These are phyloP conservation scores for Alternaria conjuncta DNA, from an alignment of 2,329 filamentous ascomycete genomes.

Conservation along the genomic window DNA sequence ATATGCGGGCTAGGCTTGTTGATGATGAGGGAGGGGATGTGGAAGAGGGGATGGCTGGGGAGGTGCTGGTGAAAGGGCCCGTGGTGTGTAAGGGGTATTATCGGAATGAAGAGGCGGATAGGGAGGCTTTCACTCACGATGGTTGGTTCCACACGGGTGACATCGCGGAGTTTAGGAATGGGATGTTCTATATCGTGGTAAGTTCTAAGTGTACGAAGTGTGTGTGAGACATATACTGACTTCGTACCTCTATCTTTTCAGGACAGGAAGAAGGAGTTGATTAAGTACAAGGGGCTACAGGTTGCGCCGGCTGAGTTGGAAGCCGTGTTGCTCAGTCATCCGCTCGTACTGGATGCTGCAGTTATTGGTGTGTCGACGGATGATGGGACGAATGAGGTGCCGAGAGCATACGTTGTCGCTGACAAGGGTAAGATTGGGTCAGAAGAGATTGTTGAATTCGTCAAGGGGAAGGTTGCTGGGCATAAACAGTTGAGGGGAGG, in stretches of 20 bases:
- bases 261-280: constrained; percentile 54
- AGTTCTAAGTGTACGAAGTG: background rate
- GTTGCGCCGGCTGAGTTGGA: constrained; percentile 59
- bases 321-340: constrained; percentile 52
- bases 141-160: constrained; percentile 51
- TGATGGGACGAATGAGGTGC: constrained; percentile 49
- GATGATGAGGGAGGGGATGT: constrained; percentile 45
- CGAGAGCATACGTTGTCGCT: constrained; percentile 54
- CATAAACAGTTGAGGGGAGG: constrained; percentile 49
- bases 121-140: constrained; percentile 37
- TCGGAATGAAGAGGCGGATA: constrained; percentile 41
- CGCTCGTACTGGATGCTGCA: constrained; percentile 52
- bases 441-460: constrained; percentile 40
- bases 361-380: constrained; percentile 53
- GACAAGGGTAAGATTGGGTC: constrained; percentile 36
- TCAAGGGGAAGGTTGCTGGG: constrained; percentile 40
- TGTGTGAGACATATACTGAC: background rate
- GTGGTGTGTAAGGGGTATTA: constrained; percentile 49
- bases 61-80: constrained; percentile 45
- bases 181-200: constrained; percentile 50
- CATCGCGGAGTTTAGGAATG: constrained; percentile 43
- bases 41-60: constrained; percentile 37
- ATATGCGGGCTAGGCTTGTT: constrained; percentile 44
- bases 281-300: constrained; percentile 59
- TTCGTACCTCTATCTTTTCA: background rate